Conservation (phyloP, 2,329 filamentous ascomycete genomes). For the Madurella fahalii region DNA sequence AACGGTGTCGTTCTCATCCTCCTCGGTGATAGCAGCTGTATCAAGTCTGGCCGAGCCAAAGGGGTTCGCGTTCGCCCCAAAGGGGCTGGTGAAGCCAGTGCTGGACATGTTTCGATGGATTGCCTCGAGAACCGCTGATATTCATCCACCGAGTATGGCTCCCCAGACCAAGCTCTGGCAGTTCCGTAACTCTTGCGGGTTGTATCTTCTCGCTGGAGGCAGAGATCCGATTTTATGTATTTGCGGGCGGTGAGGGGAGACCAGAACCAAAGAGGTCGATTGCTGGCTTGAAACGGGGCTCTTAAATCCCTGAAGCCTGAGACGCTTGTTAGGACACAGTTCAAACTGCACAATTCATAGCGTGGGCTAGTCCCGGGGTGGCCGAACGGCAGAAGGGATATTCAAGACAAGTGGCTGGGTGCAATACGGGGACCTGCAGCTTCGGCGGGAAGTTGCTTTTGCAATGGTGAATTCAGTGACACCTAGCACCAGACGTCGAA, state of each 20-base stretch:
- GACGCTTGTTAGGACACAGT: conserved; percentile 4
- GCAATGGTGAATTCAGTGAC: background rate
- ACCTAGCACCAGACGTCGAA: background rate
- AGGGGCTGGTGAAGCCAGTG: conserved; percentile 70
- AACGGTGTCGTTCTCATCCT: conserved; percentile 74
- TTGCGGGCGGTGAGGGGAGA: background rate
- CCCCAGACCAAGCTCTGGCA: background rate
- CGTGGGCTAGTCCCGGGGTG: conserved; percentile 9
- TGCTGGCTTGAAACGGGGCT: background rate
- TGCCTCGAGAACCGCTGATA: conserved; percentile 1
- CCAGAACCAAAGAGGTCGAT: background rate
- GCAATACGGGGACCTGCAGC: conserved; percentile 16
- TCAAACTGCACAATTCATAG: conserved; percentile 2
- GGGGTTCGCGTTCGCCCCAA: conserved; percentile 65
- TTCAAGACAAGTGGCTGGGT: conserved; percentile 15
- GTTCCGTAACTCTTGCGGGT: background rate
- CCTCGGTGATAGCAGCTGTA: conserved; percentile 58
- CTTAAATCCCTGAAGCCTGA: conserved; percentile 1
- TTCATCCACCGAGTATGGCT: background rate
- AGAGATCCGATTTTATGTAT: background rate
- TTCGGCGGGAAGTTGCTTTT: conserved; percentile 13
- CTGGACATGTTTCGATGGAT: conserved; percentile 56
- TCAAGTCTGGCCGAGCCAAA: conserved; percentile 56
- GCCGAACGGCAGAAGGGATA: conserved; percentile 7
- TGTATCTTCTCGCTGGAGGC: background rate